Percentiles rank a stretch among this genome's conserved stretches.
phyloP scores from a whole-genome alignment of 202 grass and related monocot genomes.

The Schoenoplectus tabernaemontani region DNA sequence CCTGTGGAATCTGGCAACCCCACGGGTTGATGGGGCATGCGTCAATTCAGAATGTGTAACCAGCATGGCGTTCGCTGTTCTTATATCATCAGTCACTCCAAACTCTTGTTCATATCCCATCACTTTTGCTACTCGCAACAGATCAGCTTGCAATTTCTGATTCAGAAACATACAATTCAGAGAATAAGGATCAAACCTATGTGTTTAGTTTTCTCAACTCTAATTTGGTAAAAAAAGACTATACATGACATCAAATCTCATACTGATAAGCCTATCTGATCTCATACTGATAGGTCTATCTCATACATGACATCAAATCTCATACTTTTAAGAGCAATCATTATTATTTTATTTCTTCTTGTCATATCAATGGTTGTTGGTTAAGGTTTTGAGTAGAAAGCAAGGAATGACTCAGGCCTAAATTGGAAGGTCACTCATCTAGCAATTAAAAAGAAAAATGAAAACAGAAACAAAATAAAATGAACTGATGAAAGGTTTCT shows the following conservation, averaged over 20 bases:
- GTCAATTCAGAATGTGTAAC: slow-evolving; percentile 86
- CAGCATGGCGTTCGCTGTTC: slow-evolving; percentile 66
- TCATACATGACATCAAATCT: too few species aligned
- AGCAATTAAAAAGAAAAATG: slow-evolving; percentile 4
- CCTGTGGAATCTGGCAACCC: slow-evolving; percentile 68
- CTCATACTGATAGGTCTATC: too few species aligned
- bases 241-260: background rate
- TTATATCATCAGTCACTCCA: slow-evolving; percentile 82
- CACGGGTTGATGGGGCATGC: slow-evolving; percentile 71
- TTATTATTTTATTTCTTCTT: background rate
- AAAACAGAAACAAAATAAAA: too few species aligned
- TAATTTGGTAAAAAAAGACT: background rate
- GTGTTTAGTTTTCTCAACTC: background rate
- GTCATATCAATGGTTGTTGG: background rate
- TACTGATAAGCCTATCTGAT: too few species aligned
- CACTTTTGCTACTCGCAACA: slow-evolving; percentile 75
- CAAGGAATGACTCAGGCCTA: background rate
- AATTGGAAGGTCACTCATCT: background rate
- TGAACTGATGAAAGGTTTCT: background rate
- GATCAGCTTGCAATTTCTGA: slow-evolving; percentile 82
- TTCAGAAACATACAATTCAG: slow-evolving; percentile 17
- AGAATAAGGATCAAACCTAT: background rate
- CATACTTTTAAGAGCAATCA: background rate
- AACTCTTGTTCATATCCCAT: slow-evolving; percentile 85
- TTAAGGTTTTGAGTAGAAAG: background rate